Conservation (phyloP, 177 flowering plant species). For the Vitis hybrid region DNA sequence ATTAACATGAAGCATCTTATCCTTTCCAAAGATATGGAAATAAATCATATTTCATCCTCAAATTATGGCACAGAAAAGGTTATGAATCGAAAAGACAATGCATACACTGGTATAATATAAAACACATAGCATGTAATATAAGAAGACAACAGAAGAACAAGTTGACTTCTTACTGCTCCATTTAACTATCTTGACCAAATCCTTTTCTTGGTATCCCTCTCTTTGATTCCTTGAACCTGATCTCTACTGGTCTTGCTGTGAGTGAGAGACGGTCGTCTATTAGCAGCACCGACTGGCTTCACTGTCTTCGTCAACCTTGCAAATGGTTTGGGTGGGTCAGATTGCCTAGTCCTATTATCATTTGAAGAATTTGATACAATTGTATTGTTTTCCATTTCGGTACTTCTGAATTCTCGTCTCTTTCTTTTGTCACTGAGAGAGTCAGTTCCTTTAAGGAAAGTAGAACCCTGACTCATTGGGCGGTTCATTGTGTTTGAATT, state of each 20-base stretch:
- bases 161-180: not conserved
- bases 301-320: slow-evolving; percentile 19
- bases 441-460: slow-evolving; percentile 11
- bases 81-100: no score
- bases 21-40: no score
- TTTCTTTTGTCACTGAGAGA: slow-evolving; percentile 13
- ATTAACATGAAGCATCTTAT: no score
- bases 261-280: slow-evolving; percentile 13
- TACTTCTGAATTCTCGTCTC: slow-evolving; percentile 26
- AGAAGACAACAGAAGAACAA: not conserved
- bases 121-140: no score
- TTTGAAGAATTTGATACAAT: not conserved
- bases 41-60: no score
- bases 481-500: slow-evolving; percentile 25
- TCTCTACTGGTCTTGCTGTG: slow-evolving; percentile 25
- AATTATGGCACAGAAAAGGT: no score
- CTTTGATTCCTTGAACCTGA: slow-evolving; percentile 25
- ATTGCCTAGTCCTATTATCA: slow-evolving; percentile 22
- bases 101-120: no score
- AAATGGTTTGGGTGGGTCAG: slow-evolving; percentile 30
- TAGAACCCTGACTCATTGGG: slow-evolving; percentile 21
- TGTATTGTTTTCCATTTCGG: slow-evolving; percentile 22
- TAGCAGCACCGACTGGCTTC: slow-evolving; percentile 12
- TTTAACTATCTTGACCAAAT: slow-evolving; percentile 32
- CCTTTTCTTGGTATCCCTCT: slow-evolving; percentile 30